Percentiles rank a stretch among this genome's conserved stretches.
These are phyloP conservation scores for Blastocystis sp. DNA, from an alignment of 352 stramenopile species.

Conservation along the genomic window DNA sequence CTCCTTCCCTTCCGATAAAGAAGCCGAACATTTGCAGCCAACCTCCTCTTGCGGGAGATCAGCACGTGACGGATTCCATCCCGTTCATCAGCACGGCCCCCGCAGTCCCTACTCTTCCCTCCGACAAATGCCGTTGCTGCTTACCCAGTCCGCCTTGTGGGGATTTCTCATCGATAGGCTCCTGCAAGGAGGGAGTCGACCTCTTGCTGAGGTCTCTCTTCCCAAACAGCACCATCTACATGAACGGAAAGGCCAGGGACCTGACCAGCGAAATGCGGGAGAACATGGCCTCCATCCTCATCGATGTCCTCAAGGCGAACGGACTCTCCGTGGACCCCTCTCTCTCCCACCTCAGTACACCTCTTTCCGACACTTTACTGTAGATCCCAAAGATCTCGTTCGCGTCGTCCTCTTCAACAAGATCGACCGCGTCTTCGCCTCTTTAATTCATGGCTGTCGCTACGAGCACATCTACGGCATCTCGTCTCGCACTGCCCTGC, in stretches of 20 bases:
- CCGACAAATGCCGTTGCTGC: too few relatives aligned
- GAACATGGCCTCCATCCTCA: neutral
- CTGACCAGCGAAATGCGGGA: neutral
- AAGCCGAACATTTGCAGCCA: neutral
- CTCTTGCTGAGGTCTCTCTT: constrained; percentile 25
- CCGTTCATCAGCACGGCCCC: neutral
- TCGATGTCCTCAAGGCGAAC: constrained; percentile 9
- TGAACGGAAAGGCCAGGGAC: constrained; percentile 3
- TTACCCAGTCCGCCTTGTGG: too few relatives aligned
- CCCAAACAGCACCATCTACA: constrained; percentile 46
- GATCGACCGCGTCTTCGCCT: constrained; percentile 7
- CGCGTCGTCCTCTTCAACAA: neutral
- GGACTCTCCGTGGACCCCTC: neutral
- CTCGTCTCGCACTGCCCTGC: constrained; percentile 30
- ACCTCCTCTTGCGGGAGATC: neutral
- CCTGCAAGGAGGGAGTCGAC: neutral
- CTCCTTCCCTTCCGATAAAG: neutral
- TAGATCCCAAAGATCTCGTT: constrained; percentile 41
- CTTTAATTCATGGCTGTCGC: constrained; percentile 49
- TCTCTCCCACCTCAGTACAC: neutral
- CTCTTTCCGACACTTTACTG: neutral
- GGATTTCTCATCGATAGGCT: too few relatives aligned
- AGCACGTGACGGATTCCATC: neutral
- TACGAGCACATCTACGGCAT: constrained; percentile 52
- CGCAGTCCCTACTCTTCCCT: neutral